phyloP scores from a whole-genome alignment of 202 grass and related monocot genomes.

The Schoenoplectus tabernaemontani region DNA sequence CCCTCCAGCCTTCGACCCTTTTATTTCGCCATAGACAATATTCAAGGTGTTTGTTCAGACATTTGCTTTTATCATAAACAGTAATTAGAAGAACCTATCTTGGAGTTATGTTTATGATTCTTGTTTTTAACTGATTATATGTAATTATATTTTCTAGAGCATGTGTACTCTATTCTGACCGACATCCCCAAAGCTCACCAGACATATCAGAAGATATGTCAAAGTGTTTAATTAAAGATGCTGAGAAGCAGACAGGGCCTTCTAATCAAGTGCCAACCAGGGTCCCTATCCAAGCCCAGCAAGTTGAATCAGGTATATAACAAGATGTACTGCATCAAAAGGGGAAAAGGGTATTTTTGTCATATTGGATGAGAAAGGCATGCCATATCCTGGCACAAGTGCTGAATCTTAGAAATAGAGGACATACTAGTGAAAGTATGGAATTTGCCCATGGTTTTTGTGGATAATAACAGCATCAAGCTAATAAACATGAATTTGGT shows the following conservation, averaged over 20 bases:
- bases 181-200: constrained; percentile 39
- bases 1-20: too few species aligned
- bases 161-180: constrained; percentile 60
- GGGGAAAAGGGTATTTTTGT: not conserved
- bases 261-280: constrained; percentile 39
- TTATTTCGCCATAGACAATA: not conserved
- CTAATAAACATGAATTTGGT: not conserved
- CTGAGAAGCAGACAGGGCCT: constrained; percentile 34
- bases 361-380: not conserved
- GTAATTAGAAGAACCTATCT: not conserved
- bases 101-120: not conserved
- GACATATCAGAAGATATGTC: constrained; percentile 71
- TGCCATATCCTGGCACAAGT: not conserved
- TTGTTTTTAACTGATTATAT: not conserved
- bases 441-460: not conserved
- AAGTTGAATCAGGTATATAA: constrained; percentile 32
- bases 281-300: constrained; percentile 36
- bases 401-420: not conserved
- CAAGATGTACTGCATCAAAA: not conserved
- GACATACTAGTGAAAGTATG: not conserved
- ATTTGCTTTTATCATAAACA: not conserved
- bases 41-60: not conserved
- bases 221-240: constrained; percentile 70
- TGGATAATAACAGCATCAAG: not conserved
- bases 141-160: constrained; percentile 40